Base-by-base conservation (phyloP, 192 early-diverging fungal species). In the Coemansia sp. region DNA sequence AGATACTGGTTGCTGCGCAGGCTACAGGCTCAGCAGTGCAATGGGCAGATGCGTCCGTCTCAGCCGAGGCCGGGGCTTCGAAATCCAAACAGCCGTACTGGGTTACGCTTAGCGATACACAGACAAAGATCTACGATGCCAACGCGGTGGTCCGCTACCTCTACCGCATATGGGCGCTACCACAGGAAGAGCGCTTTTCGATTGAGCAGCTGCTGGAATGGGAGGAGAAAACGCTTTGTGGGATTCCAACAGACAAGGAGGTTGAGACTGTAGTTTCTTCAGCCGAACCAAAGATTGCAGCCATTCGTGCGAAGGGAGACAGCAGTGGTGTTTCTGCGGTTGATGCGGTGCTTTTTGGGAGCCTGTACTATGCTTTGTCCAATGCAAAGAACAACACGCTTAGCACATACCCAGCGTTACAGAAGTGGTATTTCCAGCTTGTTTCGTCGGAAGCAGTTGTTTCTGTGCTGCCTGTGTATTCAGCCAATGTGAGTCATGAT, bases 111-210 rank as follows among this genome's bases (percentile, higher is more conserved):
- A 59, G 61, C 46, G 69, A 67, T 20, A 11, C 65, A 41, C 64
- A 69, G 55, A 69, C 72, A 16, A 69, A 44, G 37, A 56, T 85
- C 38, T 85, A 74, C 57, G 77, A 85, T 38, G 75, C 75, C 56
- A 85, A 85, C 62, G 83, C 83, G 19, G 67, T 68, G 48, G 77
- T 85, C 7, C 81, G 72, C 69, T 76, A 71, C 44, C 73, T 78
- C 44, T 79, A 68, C 63, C 62, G 54, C 54, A 48, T 59, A 13
- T 70, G 64, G 37, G 50, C 55, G 32, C 81, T 69, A 22, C 39
- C 81, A 0, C 60, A 72, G 25, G 43, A 56, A 53, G 69, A 79
- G 40, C 68, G 62, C 13, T 46, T 79, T 14, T 67, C 64, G n/a
- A 22, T 74, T 38, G 81, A 84, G 70, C 71, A 70, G 68, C 65